Percentiles rank a stretch among this genome's conserved stretches.
These are phyloP conservation scores for Musa acuminata DNA, from an alignment of 176 grass and related monocot genomes.

Conservation along the genomic window DNA sequence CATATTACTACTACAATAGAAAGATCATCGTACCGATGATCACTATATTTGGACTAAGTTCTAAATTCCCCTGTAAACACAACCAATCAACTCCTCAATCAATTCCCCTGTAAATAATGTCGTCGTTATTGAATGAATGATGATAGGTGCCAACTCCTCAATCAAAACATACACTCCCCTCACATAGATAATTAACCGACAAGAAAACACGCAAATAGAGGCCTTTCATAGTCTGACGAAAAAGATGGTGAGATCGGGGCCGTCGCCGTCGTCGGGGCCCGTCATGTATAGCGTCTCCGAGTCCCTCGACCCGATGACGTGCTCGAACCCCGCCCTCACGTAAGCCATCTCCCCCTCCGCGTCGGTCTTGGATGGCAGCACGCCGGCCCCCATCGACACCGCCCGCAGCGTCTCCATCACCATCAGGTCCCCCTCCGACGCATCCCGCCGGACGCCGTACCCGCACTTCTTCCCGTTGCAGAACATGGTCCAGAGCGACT, in stretches of 20 bases:
- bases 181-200: too few species aligned
- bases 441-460: constrained; percentile 6
- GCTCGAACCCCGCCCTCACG: constrained; percentile 5
- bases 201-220: too few species aligned
- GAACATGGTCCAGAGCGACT: constrained; percentile 11
- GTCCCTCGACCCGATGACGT: constrained; percentile 16
- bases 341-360: constrained; percentile 16
- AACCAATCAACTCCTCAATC: too few species aligned
- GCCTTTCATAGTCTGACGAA: constrained; percentile 25
- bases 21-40: too few species aligned
- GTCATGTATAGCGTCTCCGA: constrained; percentile 11
- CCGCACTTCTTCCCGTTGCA: constrained; percentile 16
- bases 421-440: constrained; percentile 5
- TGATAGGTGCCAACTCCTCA: too few species aligned
- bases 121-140: too few species aligned
- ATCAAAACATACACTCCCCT: too few species aligned
- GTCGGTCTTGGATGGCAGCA: background rate
- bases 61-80: too few species aligned
- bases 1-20: too few species aligned
- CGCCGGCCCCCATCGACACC: constrained; percentile 12
- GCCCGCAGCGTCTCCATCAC: constrained; percentile 13
- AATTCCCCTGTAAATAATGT: too few species aligned
- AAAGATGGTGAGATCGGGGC: constrained; percentile 7
- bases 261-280: background rate
- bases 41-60: too few species aligned